These are phyloP conservation scores for Dillenia turbinata DNA, from an alignment of 164 flowering plant genomes.

Conservation along the genomic window DNA sequence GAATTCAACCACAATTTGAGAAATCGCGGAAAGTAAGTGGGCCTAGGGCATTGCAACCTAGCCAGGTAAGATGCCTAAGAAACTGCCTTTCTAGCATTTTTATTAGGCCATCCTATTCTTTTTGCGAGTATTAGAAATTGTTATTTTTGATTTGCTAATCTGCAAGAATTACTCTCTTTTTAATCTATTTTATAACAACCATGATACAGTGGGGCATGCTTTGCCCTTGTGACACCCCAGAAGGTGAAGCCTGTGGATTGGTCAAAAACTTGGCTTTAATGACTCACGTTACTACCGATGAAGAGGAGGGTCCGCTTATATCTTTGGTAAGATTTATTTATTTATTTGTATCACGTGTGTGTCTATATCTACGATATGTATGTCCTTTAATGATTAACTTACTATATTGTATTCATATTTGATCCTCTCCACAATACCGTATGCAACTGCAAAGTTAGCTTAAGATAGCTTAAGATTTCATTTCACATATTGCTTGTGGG, in stretches of 20 bases:
- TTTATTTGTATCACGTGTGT: not conserved
- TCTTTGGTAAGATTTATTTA: slow-evolving; percentile 48
- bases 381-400: not conserved
- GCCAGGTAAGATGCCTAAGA: slow-evolving; percentile 54
- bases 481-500: no score
- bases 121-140: not conserved
- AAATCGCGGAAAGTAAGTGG: slow-evolving; percentile 98
- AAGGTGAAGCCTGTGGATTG: slow-evolving; percentile 97
- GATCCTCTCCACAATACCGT: no score
- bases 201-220: slow-evolving; percentile 94
- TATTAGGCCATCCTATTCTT: no score
- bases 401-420: no score
- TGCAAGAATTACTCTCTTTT: not conserved
- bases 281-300: slow-evolving; percentile 98
- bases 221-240: slow-evolving; percentile 99
- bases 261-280: slow-evolving; percentile 92
- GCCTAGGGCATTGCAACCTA: slow-evolving; percentile 98
- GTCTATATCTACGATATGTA: not conserved
- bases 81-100: no score
- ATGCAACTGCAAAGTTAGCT: no score
- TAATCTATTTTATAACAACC: slow-evolving; percentile 1
- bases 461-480: no score
- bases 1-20: slow-evolving; percentile 84
- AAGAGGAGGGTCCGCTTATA: slow-evolving; percentile 74
- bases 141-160: not conserved